Evolutionary conservation across 148 eudicot species (phyloP).

Genomic region (Camellia japonica): DNA sequence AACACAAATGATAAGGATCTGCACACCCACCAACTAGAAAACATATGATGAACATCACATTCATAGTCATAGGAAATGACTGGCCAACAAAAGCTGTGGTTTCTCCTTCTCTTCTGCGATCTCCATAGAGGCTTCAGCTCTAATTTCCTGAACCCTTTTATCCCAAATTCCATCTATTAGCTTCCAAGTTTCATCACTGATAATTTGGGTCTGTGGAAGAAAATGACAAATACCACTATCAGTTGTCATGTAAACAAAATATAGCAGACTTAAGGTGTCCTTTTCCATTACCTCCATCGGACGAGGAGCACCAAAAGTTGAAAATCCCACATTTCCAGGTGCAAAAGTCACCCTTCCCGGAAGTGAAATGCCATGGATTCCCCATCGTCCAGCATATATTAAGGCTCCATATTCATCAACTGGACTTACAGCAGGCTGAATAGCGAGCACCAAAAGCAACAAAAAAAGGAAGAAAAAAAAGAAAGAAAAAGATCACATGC

Average conservation of each 20-base stretch:
- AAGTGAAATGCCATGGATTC: slow-evolving; percentile 69
- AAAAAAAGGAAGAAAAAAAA: neutral
- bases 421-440: slow-evolving; percentile 58
- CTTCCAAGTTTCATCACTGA: slow-evolving; percentile 85
- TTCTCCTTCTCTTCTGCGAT: slow-evolving; percentile 57
- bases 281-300: slow-evolving; percentile 63
- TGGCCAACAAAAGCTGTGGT: slow-evolving; percentile 67
- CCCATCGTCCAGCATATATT: slow-evolving; percentile 88
- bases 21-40: neutral
- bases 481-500: neutral
- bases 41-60: neutral
- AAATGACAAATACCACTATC: slow-evolving; percentile 1
- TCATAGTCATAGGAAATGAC: slow-evolving; percentile 64
- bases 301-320: slow-evolving; percentile 91
- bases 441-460: neutral
- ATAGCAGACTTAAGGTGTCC: neutral
- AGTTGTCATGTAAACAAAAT: neutral
- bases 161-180: slow-evolving; percentile 73
- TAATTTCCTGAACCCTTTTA: slow-evolving; percentile 60
- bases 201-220: slow-evolving; percentile 54
- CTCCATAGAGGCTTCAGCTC: slow-evolving; percentile 45
- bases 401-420: slow-evolving; percentile 81
- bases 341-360: slow-evolving; percentile 95
- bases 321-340: slow-evolving; percentile 84
- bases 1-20: neutral